Conservation (phyloP, 805 yeast genomes). For the Zygotorulaspora florentina region DNA sequence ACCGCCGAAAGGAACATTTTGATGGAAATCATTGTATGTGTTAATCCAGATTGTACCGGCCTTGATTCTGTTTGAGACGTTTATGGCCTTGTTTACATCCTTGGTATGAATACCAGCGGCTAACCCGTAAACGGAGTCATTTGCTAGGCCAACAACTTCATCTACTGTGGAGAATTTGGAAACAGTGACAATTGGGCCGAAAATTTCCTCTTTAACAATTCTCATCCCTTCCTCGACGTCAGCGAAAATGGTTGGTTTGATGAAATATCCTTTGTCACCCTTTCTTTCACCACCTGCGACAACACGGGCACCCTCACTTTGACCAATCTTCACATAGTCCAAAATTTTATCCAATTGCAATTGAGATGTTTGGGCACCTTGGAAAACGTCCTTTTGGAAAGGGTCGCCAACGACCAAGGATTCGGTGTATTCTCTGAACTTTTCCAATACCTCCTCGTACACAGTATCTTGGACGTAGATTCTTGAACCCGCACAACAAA, state of each 20-base stretch:
- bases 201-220: constrained; percentile 84
- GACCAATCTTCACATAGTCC: constrained; percentile 60
- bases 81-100: constrained; percentile 60
- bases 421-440: constrained; percentile 48
- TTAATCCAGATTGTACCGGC: constrained; percentile 85
- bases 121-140: constrained; percentile 74
- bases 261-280: constrained; percentile 66
- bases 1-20: constrained; percentile 88
- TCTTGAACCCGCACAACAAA: constrained; percentile 90
- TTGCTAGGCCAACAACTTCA: constrained; percentile 70
- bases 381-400: constrained; percentile 62
- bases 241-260: constrained; percentile 81
- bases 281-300: constrained; percentile 78
- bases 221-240: constrained; percentile 71
- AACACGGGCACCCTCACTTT: constrained; percentile 62
- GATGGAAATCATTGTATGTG: constrained; percentile 82
- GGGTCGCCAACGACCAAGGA: constrained; percentile 71
- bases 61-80: constrained; percentile 60
- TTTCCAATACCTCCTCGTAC: constrained; percentile 61
- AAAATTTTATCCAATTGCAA: constrained; percentile 63
- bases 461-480: constrained; percentile 72
- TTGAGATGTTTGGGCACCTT: constrained; percentile 73
- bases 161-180: constrained; percentile 67
- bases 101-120: constrained; percentile 85
- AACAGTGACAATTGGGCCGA: constrained; percentile 83